These are phyloP conservation scores for Vickermania spadyakhi DNA, from an alignment of 208 protist genomes.

Conservation along the genomic window DNA sequence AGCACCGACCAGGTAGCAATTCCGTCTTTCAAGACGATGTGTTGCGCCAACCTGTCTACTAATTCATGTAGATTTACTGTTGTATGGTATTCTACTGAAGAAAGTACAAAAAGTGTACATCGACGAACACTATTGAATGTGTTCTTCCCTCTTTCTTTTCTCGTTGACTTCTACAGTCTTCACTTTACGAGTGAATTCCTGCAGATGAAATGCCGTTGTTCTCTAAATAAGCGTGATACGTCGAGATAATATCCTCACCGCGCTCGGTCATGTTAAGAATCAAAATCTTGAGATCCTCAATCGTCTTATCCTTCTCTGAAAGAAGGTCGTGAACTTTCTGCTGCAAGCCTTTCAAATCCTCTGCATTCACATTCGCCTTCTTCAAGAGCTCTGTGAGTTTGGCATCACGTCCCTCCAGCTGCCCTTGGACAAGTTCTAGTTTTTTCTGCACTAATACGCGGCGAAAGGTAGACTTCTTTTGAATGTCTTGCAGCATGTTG, in stretches of 20 bases:
- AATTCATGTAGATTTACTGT: too few species aligned
- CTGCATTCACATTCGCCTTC: slow-evolving; percentile 90
- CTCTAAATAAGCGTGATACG: slow-evolving; percentile 81
- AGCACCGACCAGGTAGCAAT: too few species aligned
- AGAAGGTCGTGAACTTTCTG: slow-evolving; percentile 93
- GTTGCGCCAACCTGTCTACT: too few species aligned
- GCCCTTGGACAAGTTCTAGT: slow-evolving; percentile 85
- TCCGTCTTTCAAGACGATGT: too few species aligned
- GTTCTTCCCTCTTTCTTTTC: too few species aligned
- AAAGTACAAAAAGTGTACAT: too few species aligned
- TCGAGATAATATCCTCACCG: slow-evolving; percentile 49
- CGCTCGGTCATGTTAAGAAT: slow-evolving; percentile 53
- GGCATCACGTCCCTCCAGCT: slow-evolving; percentile 91
- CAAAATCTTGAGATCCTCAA: slow-evolving; percentile 91
- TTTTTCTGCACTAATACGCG: slow-evolving; percentile 94
- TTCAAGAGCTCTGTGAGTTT: slow-evolving; percentile 91
- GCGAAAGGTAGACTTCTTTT: slow-evolving; percentile 92
- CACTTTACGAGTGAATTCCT: neutral
- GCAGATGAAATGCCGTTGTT: slow-evolving; percentile 61
- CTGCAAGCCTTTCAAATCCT: slow-evolving; percentile 85
- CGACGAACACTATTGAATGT: too few species aligned
- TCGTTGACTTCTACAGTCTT: too few species aligned
- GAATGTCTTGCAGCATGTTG: slow-evolving; percentile 92
- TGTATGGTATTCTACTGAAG: too few species aligned
- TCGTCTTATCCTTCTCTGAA: slow-evolving; percentile 94